Evolutionary conservation across 371 early-diverging fungal genomes (phyloP), one percentile per base, ranked within the genome.

Genomic region (Scutellospora calospora): DNA sequence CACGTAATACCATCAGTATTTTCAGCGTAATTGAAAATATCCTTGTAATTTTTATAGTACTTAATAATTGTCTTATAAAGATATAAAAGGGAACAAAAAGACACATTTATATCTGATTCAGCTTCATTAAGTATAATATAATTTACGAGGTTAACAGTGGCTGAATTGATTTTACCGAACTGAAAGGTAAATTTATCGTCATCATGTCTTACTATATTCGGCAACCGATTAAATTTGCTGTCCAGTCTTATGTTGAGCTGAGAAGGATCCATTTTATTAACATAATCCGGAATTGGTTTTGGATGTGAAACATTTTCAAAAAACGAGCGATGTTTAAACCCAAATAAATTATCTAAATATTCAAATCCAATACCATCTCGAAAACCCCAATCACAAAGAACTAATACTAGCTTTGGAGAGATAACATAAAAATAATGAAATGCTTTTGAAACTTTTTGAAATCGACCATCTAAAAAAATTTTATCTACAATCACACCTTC

Each of bases 21-120:
- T n/a, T n/a, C n/a, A n/a, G 16, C 55, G 16, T 38, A 38, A 4
- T 38, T 38, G 6, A 5, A 8, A 75, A 22, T 18, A 0, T 51
- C 6, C 54, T 54, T 74, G 31, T 16, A 2, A n/a, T 0, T 54
- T 54, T 75, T 75, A 75, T 75, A 35, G 35, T 75, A 75, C n/a
- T 75, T 75, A 59, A 75, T 8, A 59, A 75, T 75, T 59, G 76
- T 75, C 35, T 75, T 75, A 41, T 75, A 75, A 57, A 75, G 76
- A 31, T 75, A 75, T 33, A 33, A 25, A 52, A 3, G 52, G 49
- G 73, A 72, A 72, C n/a, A 5, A 52, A 51, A 72, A 22, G 73
- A 33, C 25, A 49, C 3, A 57, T 57, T 5, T n/a, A 75, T 16
- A 5, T 75, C 76, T 33, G 76, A 8, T 33, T 57, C 57, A 75